phyloP scores from a whole-genome alignment of 2,329 filamentous ascomycete genomes.

The Allantophomopsis cytisporea region DNA sequence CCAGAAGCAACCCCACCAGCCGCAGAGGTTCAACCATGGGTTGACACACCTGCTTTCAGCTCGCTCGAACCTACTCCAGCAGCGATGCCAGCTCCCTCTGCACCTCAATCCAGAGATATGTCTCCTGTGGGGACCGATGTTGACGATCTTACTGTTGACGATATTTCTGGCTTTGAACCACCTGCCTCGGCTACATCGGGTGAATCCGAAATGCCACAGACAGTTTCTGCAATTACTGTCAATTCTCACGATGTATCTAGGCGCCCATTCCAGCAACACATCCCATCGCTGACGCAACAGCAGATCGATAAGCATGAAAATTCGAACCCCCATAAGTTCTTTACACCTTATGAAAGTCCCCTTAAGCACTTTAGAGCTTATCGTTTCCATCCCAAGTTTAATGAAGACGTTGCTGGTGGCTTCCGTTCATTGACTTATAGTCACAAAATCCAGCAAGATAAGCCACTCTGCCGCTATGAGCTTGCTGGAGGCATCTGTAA shows the following conservation, averaged over 20 bases:
- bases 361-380: constrained; percentile 75
- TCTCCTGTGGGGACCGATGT: too few species aligned
- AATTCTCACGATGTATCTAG: too few species aligned
- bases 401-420: constrained; percentile 55
- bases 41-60: constrained; percentile 25
- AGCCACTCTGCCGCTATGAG: constrained; percentile 66
- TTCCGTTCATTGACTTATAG: constrained; percentile 88
- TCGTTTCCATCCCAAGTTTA: constrained; percentile 75
- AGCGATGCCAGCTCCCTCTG: too few species aligned
- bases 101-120: too few species aligned
- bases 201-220: too few species aligned
- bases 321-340: constrained; percentile 2
- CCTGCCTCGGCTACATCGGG: too few species aligned
- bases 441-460: constrained; percentile 69
- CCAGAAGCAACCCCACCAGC: constrained; percentile 24
- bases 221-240: too few species aligned
- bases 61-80: constrained; percentile 18
- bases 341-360: constrained; percentile 67
- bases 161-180: too few species aligned
- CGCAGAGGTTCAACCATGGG: constrained; percentile 5
- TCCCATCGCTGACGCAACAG: too few species aligned
- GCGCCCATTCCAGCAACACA: too few species aligned
- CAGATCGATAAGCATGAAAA: too few species aligned
- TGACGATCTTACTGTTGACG: too few species aligned
- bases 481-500: constrained; percentile 57